Base-by-base conservation (phyloP, 164 flowering plant species). In the Umbellularia californica region DNA sequence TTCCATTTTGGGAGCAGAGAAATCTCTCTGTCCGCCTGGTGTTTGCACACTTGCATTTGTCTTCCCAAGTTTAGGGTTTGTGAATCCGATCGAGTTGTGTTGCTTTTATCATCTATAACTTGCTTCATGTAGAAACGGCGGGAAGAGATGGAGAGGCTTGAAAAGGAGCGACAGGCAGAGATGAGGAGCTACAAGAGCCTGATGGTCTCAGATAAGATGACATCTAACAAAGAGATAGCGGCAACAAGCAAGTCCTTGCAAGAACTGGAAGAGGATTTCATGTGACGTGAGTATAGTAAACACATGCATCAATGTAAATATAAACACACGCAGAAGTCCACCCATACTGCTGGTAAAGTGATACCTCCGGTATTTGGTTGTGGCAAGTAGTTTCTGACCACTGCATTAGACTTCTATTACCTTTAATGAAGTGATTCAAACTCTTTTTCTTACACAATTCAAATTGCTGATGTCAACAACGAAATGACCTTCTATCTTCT, bases 181-280 rank as follows among this genome's bases (percentile, higher is more conserved):
- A 74, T 88, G 25, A 81, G 98, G 84, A 95, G 98, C 96, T 95
- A 95, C 95, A 95, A 93, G 83, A 92, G 95, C 23, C 79, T 95
- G 83, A 92, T 95, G 97, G 94, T 95, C 3, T 80, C 96, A 2
- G 98, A 92, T 24, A 95, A 95, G 71, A 95, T 95, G 99, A 95
- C 97, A 33, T 93, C 98, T 10, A 95, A 95, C 88, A 95, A 92
- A 80, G 87, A 95, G 68, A 87, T 95, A 74, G 99, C 95, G 14
- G 73, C 93, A 28, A 50, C 84, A 65, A 84, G 79, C 85, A 95
- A 93, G 83, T 88, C 97, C 41, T 77, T 95, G 77, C 98, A 93
- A 84, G 97, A 95, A 79, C 82, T 95, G 72, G 99, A 93, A 81
- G 99, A 95, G 2, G 99, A 93, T 77, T 93, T 92, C 90, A 95